Evolutionary conservation across 2,329 filamentous ascomycete species (phyloP).

Genomic region (Parastagonospora nodorum): DNA sequence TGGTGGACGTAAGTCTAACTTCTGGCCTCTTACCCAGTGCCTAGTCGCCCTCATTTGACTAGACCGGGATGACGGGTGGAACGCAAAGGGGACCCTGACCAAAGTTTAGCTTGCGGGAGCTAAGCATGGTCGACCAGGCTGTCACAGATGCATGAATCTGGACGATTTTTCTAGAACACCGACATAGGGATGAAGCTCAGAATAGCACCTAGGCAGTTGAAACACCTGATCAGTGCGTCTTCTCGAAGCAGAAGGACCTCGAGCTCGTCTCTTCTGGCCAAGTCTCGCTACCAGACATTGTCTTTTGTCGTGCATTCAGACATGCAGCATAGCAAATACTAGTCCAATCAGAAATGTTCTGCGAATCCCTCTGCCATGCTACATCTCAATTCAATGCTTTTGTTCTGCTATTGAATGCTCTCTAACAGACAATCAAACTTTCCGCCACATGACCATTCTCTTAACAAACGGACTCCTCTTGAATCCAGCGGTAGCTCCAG

Average conservation of each 20-base stretch:
- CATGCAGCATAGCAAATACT: too few species aligned
- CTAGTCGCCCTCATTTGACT: neutral
- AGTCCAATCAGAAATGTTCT: too few species aligned
- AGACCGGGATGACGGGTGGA: conserved; percentile 3
- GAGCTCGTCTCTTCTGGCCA: too few species aligned
- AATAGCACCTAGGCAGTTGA: neutral
- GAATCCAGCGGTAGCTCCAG: conserved; percentile 8
- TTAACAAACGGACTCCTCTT: conserved; percentile 33
- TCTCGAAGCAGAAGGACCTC: too few species aligned
- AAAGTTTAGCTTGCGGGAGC: conserved; percentile 19
- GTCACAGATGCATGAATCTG: neutral
- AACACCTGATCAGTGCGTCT: too few species aligned
- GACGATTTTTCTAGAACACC: neutral
- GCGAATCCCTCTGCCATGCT: neutral
- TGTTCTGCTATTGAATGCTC: too few species aligned
- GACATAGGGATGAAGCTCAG: neutral
- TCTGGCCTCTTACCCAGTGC: too few species aligned
- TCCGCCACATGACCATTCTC: conserved; percentile 38
- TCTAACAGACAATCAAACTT: conserved; percentile 20
- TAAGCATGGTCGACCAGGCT: conserved; percentile 7
- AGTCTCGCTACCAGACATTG: too few species aligned
- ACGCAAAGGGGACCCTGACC: conserved; percentile 16
- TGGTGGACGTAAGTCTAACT: too few species aligned
- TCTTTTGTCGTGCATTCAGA: too few species aligned
- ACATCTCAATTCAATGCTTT: too few species aligned